Evolutionary conservation across 1,284 basidiomycete genomes (phyloP).

Genomic region (Moesziomyces globuligerus): DNA sequence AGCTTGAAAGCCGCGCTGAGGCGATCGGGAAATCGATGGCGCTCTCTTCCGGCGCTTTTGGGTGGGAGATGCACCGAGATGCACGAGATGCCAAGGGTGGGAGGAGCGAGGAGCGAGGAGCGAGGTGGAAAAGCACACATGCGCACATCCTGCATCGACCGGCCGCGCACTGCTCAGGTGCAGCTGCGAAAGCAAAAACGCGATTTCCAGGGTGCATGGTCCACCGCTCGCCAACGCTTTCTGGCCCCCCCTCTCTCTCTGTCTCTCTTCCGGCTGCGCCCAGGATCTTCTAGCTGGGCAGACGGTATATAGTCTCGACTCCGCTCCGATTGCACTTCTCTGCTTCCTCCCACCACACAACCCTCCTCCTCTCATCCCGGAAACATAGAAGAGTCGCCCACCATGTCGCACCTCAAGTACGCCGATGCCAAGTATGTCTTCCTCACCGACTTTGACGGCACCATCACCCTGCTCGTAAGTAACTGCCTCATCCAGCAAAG

Average conservation of each 20-base stretch:
- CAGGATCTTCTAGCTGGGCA: neutral
- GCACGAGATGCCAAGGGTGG: too few species aligned
- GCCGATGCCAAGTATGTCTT: conserved; percentile 63
- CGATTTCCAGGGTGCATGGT: conserved; percentile 17
- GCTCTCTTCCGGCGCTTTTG: too few species aligned
- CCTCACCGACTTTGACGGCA: conserved; percentile 66
- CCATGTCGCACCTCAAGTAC: conserved; percentile 61
- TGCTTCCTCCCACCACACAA: conserved; percentile 6
- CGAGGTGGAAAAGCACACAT: too few species aligned
- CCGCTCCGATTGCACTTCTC: neutral
- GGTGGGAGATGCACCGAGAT: too few species aligned
- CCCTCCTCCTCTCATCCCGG: neutral
- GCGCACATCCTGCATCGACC: conserved; percentile 15
- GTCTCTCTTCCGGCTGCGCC: too few species aligned
- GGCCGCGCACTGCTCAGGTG: too few species aligned
- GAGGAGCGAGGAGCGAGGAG: conserved; percentile 1
- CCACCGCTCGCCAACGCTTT: too few species aligned
- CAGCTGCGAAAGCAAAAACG: neutral
- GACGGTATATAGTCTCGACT: conserved; percentile 2
- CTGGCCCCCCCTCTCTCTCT: too few species aligned
- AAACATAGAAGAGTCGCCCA: conserved; percentile 5
- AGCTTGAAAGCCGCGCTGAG: too few species aligned
- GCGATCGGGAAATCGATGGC: too few species aligned
- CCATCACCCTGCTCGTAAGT: conserved; percentile 59
- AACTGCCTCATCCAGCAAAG: neutral